Conservation (phyloP, 805 yeast genomes). For the Candida quercuum region DNA sequence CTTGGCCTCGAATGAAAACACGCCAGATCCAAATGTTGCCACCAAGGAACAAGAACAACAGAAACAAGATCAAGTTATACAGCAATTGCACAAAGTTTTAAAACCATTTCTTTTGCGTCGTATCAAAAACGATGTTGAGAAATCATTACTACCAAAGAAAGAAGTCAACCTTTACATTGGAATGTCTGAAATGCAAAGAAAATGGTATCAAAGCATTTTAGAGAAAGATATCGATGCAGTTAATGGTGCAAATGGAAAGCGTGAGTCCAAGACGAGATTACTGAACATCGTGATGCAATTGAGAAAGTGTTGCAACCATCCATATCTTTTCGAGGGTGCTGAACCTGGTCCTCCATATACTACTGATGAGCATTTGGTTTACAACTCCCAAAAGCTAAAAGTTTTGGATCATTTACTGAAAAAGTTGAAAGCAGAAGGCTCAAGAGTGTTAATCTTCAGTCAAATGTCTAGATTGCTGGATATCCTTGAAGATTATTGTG, state of each 20-base stretch:
- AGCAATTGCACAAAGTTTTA: constrained; percentile 69
- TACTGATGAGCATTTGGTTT: constrained; percentile 77
- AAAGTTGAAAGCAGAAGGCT: constrained; percentile 61
- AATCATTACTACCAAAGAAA: constrained; percentile 66
- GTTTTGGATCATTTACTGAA: constrained; percentile 63
- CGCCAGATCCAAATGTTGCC: constrained; percentile 29
- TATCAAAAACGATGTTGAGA: constrained; percentile 77
- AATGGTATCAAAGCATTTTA: constrained; percentile 70
- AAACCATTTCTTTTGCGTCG: constrained; percentile 74
- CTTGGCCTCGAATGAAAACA: constrained; percentile 24
- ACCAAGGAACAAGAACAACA: constrained; percentile 28
- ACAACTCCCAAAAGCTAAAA: constrained; percentile 65
- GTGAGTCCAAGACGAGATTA: constrained; percentile 70
- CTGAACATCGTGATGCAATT: constrained; percentile 81
- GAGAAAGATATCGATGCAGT: constrained; percentile 84
- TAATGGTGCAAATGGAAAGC: constrained; percentile 72
- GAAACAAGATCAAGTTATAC: constrained; percentile 48
- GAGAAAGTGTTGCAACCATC: constrained; percentile 82
- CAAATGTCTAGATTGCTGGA: constrained; percentile 83
- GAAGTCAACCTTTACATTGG: constrained; percentile 70
- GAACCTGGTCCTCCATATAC: constrained; percentile 89
- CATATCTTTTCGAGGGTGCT: constrained; percentile 80
- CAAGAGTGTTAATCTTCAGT: constrained; percentile 72
- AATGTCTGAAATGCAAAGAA: constrained; percentile 75
- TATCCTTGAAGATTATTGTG: constrained; percentile 74